These are phyloP conservation scores for Yamadazyma siamensis DNA, from an alignment of 1,139 yeast species.

Conservation along the genomic window DNA sequence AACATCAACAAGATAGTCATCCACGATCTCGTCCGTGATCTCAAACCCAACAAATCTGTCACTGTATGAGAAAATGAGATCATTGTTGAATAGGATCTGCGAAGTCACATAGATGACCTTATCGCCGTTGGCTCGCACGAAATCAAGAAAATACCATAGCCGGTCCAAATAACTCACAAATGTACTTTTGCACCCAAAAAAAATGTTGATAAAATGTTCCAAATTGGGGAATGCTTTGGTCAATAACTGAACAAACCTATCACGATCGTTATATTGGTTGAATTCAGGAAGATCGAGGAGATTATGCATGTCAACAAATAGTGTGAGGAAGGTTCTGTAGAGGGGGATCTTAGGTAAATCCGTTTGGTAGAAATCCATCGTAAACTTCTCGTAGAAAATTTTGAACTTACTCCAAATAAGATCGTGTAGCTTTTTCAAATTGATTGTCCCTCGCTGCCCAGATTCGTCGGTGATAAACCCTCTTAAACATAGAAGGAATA, in stretches of 20 bases:
- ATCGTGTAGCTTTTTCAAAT: conserved; percentile 10
- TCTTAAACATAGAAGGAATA: conserved; percentile 22
- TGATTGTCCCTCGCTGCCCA: conserved; percentile 4
- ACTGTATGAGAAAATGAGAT: conserved; percentile 16
- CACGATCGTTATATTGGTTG: conserved; percentile 4
- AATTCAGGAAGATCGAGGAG: conserved; percentile 6
- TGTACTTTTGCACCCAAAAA: conserved; percentile 31
- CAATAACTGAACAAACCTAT: conserved; percentile 9
- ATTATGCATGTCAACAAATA: conserved; percentile 11
- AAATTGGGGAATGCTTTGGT: conserved; percentile 12
- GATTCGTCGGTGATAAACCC: conserved; percentile 7
- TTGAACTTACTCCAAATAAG: conserved; percentile 8
- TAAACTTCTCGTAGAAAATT: conserved; percentile 9
- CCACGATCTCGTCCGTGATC: conserved; percentile 18
- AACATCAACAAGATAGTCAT: conserved; percentile 23
- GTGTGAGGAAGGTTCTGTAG: conserved; percentile 8
- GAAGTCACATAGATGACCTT: conserved; percentile 18
- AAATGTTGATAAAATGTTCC: conserved; percentile 19
- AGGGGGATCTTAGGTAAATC: conserved; percentile 7
- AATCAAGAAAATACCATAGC: conserved; percentile 26
- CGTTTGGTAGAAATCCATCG: conserved; percentile 8
- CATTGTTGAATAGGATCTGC: conserved; percentile 17
- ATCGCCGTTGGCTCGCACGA: conserved; percentile 13
- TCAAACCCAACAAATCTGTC: conserved; percentile 23
- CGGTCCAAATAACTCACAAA: conserved; percentile 23